These are phyloP conservation scores for Plicaturopsis crispa DNA, from an alignment of 768 basidiomycete genomes.

Conservation along the genomic window DNA sequence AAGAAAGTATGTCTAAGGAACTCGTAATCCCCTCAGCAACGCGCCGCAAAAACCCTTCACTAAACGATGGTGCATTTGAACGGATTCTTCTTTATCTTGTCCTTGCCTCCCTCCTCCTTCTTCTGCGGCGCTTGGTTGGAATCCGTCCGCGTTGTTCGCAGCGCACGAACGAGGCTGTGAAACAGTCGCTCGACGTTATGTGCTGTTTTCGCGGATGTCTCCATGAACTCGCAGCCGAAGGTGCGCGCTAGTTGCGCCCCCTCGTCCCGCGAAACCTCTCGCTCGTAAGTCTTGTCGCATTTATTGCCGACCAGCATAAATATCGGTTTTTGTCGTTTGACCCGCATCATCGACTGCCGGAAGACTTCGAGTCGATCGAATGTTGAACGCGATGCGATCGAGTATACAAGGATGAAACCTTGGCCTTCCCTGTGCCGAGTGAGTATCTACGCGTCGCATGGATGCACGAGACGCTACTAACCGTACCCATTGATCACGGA, in stretches of 20 bases:
- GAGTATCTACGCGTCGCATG: slow-evolving; percentile 7
- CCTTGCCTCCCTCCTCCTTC: slow-evolving; percentile 38
- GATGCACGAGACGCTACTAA: slow-evolving; percentile 31
- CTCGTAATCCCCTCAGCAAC: slow-evolving; percentile 49
- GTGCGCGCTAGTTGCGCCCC: slow-evolving; percentile 73
- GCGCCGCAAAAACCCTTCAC: slow-evolving; percentile 18
- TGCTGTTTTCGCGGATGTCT: slow-evolving; percentile 94
- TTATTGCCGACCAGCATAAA: slow-evolving; percentile 98
- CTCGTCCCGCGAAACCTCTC: slow-evolving; percentile 89
- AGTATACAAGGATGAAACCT: slow-evolving; percentile 97
- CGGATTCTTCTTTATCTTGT: slow-evolving; percentile 37
- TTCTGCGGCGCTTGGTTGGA: too few species aligned
- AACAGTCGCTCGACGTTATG: slow-evolving; percentile 90
- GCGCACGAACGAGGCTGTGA: slow-evolving; percentile 74
- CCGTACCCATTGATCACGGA: slow-evolving; percentile 98
- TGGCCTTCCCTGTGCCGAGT: slow-evolving; percentile 74
- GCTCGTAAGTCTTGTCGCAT: slow-evolving; percentile 83
- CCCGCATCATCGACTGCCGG: slow-evolving; percentile 82
- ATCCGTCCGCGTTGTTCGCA: slow-evolving; percentile 71
- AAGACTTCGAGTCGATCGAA: slow-evolving; percentile 89
- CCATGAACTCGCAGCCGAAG: slow-evolving; percentile 90
- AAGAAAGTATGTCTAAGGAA: slow-evolving; percentile 62
- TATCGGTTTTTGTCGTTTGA: slow-evolving; percentile 78
- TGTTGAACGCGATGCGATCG: slow-evolving; percentile 88
- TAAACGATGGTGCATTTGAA: slow-evolving; percentile 77